phyloP scores from a whole-genome alignment of 2,329 filamentous ascomycete species.

The Geosmithia flava region DNA sequence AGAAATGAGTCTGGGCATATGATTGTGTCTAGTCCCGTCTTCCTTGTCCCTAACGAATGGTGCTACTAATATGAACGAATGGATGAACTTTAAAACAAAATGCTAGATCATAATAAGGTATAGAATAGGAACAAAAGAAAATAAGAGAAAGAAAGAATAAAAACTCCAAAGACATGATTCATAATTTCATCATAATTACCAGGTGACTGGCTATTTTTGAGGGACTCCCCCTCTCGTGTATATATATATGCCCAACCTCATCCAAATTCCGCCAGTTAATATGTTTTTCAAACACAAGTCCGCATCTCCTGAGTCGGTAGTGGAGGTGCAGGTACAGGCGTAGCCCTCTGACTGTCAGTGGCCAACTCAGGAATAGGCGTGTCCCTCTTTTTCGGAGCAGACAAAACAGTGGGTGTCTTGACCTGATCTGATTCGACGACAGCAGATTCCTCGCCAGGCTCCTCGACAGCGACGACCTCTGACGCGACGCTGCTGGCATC shows the following conservation, averaged over 20 bases:
- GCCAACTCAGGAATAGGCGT: slow-evolving; percentile 12
- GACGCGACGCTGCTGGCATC: slow-evolving; percentile 26
- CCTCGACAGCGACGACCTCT: too few relatives aligned
- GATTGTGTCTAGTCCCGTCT: too few relatives aligned
- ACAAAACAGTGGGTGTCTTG: slow-evolving; percentile 24
- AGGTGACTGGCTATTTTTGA: neutral
- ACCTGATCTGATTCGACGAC: slow-evolving; percentile 18
- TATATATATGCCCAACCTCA: neutral
- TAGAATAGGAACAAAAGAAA: neutral
- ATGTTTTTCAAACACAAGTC: too few relatives aligned
- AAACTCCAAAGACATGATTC: neutral
- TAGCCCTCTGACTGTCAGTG: slow-evolving; percentile 3
- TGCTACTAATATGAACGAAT: too few relatives aligned
- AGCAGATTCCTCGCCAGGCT: slow-evolving; percentile 10
- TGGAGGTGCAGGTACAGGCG: slow-evolving; percentile 1
- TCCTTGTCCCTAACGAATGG: too few relatives aligned
- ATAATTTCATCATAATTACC: neutral
- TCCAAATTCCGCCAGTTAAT: neutral
- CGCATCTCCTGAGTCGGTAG: neutral
- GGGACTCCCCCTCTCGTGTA: neutral
- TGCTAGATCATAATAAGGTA: too few relatives aligned
- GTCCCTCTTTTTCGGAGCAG: slow-evolving; percentile 4
- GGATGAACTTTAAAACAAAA: neutral
- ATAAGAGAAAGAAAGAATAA: neutral
- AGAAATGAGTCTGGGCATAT: neutral